Evolutionary conservation across 2,329 filamentous ascomycete genomes (phyloP), one percentile per base, ranked within the genome.

Genomic region (Geosmithia putterillii): DNA sequence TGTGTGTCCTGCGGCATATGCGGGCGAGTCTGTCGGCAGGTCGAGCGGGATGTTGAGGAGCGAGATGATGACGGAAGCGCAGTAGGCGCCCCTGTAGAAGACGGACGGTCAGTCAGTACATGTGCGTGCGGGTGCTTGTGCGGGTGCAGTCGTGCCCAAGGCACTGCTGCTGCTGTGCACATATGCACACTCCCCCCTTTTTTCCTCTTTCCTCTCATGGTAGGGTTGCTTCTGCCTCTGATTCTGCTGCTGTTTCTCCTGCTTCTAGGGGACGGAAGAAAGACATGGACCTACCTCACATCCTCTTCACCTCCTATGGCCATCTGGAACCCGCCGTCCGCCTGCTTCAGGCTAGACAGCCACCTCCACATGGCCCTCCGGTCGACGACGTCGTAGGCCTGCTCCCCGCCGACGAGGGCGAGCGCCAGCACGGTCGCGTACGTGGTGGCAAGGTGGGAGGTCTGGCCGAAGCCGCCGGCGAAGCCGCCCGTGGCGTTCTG

Each of bases 391-490:
- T 81, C 73, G 57, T 87, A 85, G 37, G 78, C 76, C 45, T 83
- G 80, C 46, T 81, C 65, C 8, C 84, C 86, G 42, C 86, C 87
- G 37, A 90, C 83, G 48, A 88, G 75, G 20, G 83, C 77, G 42
- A 98, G 69, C 39, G 84, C 79, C 46, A 98, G 73, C 18, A 94
- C 66, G 36, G 82, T 75, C 40, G 89, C 88, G 70, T 96, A 98
- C 1, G 85, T 87, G 40, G 86, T 83, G 45, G 92, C 92, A 51
- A 92, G 74, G 63, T 98, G 92, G 43, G 86, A 88, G 51, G 77
- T 72, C 58, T 96, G 92, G 22, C 90, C 88, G 60, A 88, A 83
- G n/a, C 92, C 89, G 49, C 90, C 92, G 42, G 88, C 92, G 59
- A 95, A 95, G 2, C 92, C 92, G 42, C 92, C 92, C 15, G 71